phyloP scores from a whole-genome alignment of 129 eudicot genomes.

The Tanacetum coccineum region DNA sequence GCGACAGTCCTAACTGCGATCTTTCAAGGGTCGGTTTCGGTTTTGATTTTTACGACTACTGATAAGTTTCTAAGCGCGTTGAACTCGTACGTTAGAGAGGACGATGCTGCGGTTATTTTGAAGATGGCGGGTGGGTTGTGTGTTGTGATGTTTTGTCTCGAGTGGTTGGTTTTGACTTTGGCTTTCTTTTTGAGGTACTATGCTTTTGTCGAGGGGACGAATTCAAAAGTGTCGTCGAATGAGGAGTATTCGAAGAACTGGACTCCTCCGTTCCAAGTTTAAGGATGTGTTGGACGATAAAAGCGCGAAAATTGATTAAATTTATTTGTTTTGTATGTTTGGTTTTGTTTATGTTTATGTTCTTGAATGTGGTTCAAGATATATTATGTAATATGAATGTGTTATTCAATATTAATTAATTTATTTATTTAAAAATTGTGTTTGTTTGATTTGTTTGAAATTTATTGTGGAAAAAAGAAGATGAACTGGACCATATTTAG shows the following conservation, averaged over 20 bases:
- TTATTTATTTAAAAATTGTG: not conserved
- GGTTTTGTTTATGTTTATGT: not conserved
- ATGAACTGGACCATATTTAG: too few species aligned
- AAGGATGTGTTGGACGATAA: not conserved
- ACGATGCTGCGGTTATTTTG: conserved; percentile 60
- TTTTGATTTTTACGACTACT: conserved; percentile 42
- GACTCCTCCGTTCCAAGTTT: conserved; percentile 30
- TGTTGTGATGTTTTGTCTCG: conserved; percentile 57
- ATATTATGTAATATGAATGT: not conserved
- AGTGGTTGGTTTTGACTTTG: conserved; percentile 68
- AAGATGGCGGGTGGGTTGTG: conserved; percentile 73
- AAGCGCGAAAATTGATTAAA: not conserved
- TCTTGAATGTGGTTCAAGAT: conserved; percentile 14
- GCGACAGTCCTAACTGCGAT: conserved; percentile 69
- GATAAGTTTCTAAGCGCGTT: conserved; percentile 47
- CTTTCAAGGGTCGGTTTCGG: conserved; percentile 46
- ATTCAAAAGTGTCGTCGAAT: too few species aligned
- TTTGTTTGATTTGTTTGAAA: too few species aligned
- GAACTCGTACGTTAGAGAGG: conserved; percentile 76
- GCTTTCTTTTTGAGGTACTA: conserved; percentile 78
- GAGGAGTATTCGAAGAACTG: conserved; percentile 21
- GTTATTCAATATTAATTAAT: not conserved
- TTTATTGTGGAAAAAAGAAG: not conserved
- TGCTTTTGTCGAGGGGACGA: conserved; percentile 46
- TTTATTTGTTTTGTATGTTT: not conserved